Evolutionary conservation across 1,284 basidiomycete genomes (phyloP).

Genomic region (Cerioporus squamosus): DNA sequence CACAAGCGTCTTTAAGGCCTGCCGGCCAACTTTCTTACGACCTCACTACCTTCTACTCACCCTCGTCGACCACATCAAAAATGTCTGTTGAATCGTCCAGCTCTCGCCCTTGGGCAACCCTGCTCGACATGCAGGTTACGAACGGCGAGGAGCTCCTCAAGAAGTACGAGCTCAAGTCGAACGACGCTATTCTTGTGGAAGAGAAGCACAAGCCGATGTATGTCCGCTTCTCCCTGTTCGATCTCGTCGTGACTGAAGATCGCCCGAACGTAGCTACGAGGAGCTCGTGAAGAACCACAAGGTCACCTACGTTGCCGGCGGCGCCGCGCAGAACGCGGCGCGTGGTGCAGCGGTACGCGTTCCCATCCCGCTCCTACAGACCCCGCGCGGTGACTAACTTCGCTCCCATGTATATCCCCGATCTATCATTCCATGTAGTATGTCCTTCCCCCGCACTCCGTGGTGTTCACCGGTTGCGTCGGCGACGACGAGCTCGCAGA

Average conservation of each 20-base stretch:
- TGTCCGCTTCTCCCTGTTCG: not conserved
- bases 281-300: slow-evolving; percentile 82
- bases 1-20: not conserved
- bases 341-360: slow-evolving; percentile 90
- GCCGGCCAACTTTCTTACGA: slow-evolving; percentile 3
- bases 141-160: slow-evolving; percentile 85
- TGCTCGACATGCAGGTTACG: slow-evolving; percentile 89
- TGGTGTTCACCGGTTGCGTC: slow-evolving; percentile 95
- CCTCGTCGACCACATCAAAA: no score
- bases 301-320: slow-evolving; percentile 94
- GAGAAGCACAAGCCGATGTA: slow-evolving; percentile 88
- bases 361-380: not conserved
- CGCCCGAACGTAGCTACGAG: slow-evolving; percentile 68
- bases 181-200: slow-evolving; percentile 96
- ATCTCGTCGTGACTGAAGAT: not conserved
- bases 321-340: slow-evolving; percentile 96
- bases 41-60: slow-evolving; percentile 7
- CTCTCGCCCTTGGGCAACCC: slow-evolving; percentile 89
- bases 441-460: slow-evolving; percentile 86
- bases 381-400: not conserved
- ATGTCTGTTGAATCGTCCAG: slow-evolving; percentile 40
- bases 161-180: slow-evolving; percentile 93
- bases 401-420: not conserved
- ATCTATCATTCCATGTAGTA: slow-evolving; percentile 59
- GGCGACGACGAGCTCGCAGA: slow-evolving; percentile 92